Base-by-base conservation (phyloP, 2,329 filamentous ascomycete species). In the Claviceps monticola region DNA sequence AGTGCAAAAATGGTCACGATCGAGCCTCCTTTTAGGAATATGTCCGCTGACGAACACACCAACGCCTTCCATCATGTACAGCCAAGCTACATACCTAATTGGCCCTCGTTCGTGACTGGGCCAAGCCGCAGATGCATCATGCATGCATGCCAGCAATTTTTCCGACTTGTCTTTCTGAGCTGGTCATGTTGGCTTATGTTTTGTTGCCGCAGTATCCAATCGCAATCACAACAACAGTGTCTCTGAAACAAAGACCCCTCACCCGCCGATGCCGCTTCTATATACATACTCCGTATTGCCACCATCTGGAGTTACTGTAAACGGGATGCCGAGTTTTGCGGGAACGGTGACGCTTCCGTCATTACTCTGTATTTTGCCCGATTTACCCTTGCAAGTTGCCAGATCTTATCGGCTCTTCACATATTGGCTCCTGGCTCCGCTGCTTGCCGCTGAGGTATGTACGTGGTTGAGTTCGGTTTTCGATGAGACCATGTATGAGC, bases 11-110 rank as follows among this genome's bases (percentile, higher is more conserved):
- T 42, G 26, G 26, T 36, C 36, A 17, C 16, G 29, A 45, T 54
- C 53, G 55, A 51, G 46, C 23, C 55, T 54, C 17, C 55, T 56
- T 54, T n/a, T 34, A 54, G 58, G 58, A 53, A 59, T n/a, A 56
- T 47, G 55, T 55, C 58, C 56, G 56, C 48, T 54, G 50, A 51
- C 53, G 46, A 56, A 39, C 13, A 39, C 13, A 4, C 13, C 37
- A 46, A 51, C 44, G 39, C 44, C 50, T 36, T 44, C 47, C 9
- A 47, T 29, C 52, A 37, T 50, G 23, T 26, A 17, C 41, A 29
- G 48, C 36, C 3, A 34, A 34, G 29, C 9, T 34, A 4, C 29
- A 34, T 34, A 34, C 29, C 29, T 13, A 26, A 29, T 29, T 17
- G 6, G 26, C 36, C n/a, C 42, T 29, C 19, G 11, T n/a, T 8